A percentile compares a stretch with the other conserved stretches of the same genome.
Conservation (phyloP, 1,284 basidiomycete species). For the Cerioporus squamosus region DNA sequence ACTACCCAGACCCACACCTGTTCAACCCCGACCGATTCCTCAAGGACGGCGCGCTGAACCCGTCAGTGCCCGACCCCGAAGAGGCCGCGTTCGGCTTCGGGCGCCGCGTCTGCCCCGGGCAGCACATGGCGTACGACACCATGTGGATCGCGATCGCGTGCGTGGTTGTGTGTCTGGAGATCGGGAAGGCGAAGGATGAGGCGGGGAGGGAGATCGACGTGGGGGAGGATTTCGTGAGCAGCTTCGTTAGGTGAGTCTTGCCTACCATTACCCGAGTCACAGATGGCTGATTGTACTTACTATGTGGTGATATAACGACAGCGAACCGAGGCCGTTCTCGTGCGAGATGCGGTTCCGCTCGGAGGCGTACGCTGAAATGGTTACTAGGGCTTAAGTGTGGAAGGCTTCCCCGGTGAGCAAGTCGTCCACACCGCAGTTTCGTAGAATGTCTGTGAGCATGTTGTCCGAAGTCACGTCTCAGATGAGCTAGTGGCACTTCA, state of each 20-base stretch:
- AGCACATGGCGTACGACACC: conserved; percentile 28
- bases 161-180: conserved; percentile 29
- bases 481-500: neutral
- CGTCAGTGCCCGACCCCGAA: conserved; percentile 16
- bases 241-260: conserved; percentile 17
- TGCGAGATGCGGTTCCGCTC: conserved; percentile 18
- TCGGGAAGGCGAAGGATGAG: conserved; percentile 21
- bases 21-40: conserved; percentile 33
- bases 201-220: conserved; percentile 13
- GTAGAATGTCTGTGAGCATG: too few relatives aligned
- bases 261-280: too few relatives aligned
- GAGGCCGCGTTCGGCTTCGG: conserved; percentile 31
- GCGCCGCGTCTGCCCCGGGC: conserved; percentile 27
- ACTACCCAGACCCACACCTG: conserved; percentile 21
- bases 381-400: too few relatives aligned
- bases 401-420: too few relatives aligned
- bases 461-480: too few relatives aligned
- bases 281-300: neutral
- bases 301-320: neutral
- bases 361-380: conserved; percentile 2
- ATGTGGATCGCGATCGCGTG: conserved; percentile 28
- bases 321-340: conserved; percentile 23
- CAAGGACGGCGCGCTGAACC: conserved; percentile 10
- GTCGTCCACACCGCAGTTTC: too few relatives aligned
- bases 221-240: conserved; percentile 7